phyloP scores from a whole-genome alignment of 345 rosid species.

The Corchorus capsularis region DNA sequence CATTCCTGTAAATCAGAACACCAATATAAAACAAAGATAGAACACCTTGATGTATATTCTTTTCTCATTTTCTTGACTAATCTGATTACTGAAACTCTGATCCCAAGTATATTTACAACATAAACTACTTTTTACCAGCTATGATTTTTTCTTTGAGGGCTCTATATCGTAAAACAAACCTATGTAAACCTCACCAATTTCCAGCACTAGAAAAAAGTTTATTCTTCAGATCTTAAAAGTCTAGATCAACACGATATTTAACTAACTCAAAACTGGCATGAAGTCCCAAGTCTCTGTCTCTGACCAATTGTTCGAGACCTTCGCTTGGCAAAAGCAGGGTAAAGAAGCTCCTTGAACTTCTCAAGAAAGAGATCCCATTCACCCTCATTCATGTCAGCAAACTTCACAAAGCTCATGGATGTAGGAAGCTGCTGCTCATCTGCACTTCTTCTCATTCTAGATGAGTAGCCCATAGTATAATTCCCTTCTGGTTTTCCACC shows the following conservation, averaged over 20 bases:
- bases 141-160: neutral
- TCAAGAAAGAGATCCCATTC: slow-evolving; percentile 79
- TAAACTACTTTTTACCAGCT: neutral
- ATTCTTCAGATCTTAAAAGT: slow-evolving; percentile 3
- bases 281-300: slow-evolving; percentile 93
- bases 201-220: slow-evolving; percentile 26
- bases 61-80: neutral
- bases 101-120: slow-evolving; percentile 7
- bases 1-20: neutral
- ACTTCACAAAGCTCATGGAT: slow-evolving; percentile 73
- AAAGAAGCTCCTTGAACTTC: slow-evolving; percentile 70
- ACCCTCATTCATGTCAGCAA: slow-evolving; percentile 81
- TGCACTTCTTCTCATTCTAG: slow-evolving; percentile 57
- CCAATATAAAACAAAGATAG: neutral
- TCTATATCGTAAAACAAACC: neutral
- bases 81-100: neutral
- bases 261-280: slow-evolving; percentile 88
- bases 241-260: neutral
- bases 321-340: slow-evolving; percentile 68
- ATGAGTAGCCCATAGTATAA: neutral
- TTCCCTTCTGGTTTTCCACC: slow-evolving; percentile 49
- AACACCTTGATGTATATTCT: neutral
- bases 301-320: slow-evolving; percentile 66
- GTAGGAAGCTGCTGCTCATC: slow-evolving; percentile 84
- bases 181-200: slow-evolving; percentile 3